Evolutionary conservation across 768 basidiomycete species (phyloP), one percentile per base, ranked within the genome.

Genomic region (Tulasnella sp.): DNA sequence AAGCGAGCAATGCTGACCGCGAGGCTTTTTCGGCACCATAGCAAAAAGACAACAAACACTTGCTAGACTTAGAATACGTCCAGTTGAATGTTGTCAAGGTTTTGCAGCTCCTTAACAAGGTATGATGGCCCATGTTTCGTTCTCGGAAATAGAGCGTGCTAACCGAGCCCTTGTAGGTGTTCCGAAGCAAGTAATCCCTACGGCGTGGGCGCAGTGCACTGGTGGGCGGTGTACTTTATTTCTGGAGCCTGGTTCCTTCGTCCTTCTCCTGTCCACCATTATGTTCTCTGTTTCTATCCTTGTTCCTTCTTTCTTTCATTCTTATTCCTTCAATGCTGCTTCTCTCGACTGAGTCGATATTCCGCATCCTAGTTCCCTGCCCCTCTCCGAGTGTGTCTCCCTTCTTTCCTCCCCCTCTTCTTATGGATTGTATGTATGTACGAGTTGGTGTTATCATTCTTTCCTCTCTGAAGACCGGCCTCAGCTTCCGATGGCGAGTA

Each of bases 41-140:
- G 96, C 97, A 99, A 96, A 98, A 98, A 88, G 97, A 99, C 86
- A 97, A 97, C 87, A 97, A 98, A 84, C 96, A 97, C 84, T 88
- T 97, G 46, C 87, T 99, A 82, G 98, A 99, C 87, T 89, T 99
- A 82, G 98, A 99, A 87, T 99, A 99, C 85, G 97, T 98, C 80
- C 96, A 98, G 86, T 88, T 98, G 82, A 97, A 98, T 85, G 97
- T 99, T 41, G 95, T 95, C 0, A 98, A 98, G 87, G 96, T 98
- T 75, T 89, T 98, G 48, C 93, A 91, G 42, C 90, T 98, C 79
- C 89, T 97, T 84, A 97, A 96, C 89, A 97, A 97, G 88, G 96
- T 97, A 82, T 96, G 79, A 69, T 1, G 14, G 14, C 16, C 7
- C 37, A 14, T 20, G 3, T 41, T 5, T 14, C 12, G 42, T 48